A percentile compares a stretch with the other conserved stretches of the same genome.
These are phyloP conservation scores for Fusarium proliferatum DNA, from an alignment of 2,329 filamentous ascomycete species.

Conservation along the genomic window DNA sequence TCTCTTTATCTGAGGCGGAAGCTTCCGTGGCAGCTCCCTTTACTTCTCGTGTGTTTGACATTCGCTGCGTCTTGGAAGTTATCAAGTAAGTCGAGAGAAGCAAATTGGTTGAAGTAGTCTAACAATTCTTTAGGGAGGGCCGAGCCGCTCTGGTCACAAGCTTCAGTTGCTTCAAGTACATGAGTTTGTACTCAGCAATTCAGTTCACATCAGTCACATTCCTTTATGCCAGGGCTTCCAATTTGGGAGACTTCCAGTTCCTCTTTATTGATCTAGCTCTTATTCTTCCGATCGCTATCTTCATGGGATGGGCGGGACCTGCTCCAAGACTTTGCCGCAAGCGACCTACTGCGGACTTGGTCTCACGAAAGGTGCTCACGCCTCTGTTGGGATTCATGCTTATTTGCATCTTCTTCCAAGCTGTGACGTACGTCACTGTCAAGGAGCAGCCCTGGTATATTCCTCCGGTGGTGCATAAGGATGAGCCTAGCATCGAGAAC, in stretches of 20 bases:
- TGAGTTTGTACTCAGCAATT: conserved; percentile 99
- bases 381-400: conserved; percentile 90
- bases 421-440: conserved; percentile 78
- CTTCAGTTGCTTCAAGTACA: conserved; percentile 99
- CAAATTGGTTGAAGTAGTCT: conserved; percentile 14
- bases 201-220: conserved; percentile 98
- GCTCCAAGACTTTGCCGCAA: conserved; percentile 82
- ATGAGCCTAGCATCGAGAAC: conserved; percentile 88
- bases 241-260: conserved; percentile 97
- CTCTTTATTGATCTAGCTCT: conserved; percentile 93
- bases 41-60: conserved; percentile 94
- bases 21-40: conserved; percentile 98
- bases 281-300: conserved; percentile 95
- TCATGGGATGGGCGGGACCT: conserved; percentile 97
- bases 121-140: conserved; percentile 73
- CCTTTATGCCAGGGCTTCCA: conserved; percentile 91
- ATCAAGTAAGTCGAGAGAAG: conserved; percentile 70
- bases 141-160: conserved; percentile 96
- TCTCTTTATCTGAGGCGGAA: conserved; percentile 96
- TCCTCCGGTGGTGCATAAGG: conserved; percentile 78
- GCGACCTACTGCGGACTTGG: conserved; percentile 89
- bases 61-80: conserved; percentile 92
- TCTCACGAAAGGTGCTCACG: conserved; percentile 90
- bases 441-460: conserved; percentile 86
- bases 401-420: conserved; percentile 82